Conservation (phyloP, 2,329 filamentous ascomycete species). For the Huntiella abstrusa region DNA sequence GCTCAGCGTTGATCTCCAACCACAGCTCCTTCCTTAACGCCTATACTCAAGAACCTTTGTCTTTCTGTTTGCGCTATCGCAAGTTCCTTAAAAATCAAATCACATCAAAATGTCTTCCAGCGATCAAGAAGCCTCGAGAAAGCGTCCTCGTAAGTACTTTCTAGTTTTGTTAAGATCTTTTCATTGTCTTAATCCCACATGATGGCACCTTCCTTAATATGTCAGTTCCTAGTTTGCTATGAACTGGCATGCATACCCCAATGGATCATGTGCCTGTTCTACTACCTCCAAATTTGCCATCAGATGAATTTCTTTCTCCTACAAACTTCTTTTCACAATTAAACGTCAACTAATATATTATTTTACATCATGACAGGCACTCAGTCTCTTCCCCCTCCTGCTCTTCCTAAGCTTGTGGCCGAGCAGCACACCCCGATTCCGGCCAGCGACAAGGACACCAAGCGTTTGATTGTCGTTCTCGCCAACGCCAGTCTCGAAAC, state of each 20-base stretch:
- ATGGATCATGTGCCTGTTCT: no score
- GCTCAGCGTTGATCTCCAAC: no score
- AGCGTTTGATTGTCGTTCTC: conserved; percentile 83
- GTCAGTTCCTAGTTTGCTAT: not conserved
- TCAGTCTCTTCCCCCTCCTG: conserved; percentile 82
- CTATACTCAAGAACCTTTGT: no score
- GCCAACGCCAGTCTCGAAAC: conserved; percentile 96
- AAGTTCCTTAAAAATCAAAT: not conserved
- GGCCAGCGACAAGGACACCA: conserved; percentile 70
- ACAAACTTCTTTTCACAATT: not conserved
- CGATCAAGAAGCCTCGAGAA: conserved; percentile 9
- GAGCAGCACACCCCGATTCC: conserved; percentile 80
- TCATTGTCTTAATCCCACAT: not conserved
- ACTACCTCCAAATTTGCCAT: not conserved
- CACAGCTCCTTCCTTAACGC: no score
- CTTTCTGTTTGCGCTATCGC: not conserved
- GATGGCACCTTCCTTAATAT: not conserved
- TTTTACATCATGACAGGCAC: conserved; percentile 39
- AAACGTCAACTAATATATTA: not conserved
- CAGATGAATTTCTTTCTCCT: not conserved
- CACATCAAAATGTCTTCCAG: conserved; percentile 6
- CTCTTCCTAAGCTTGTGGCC: conserved; percentile 77
- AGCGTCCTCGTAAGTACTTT: conserved; percentile 10
- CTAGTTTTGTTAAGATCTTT: not conserved
- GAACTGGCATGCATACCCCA: not conserved